phyloP scores from a whole-genome alignment of 2,329 filamentous ascomycete genomes.

The Colletotrichum lini region DNA sequence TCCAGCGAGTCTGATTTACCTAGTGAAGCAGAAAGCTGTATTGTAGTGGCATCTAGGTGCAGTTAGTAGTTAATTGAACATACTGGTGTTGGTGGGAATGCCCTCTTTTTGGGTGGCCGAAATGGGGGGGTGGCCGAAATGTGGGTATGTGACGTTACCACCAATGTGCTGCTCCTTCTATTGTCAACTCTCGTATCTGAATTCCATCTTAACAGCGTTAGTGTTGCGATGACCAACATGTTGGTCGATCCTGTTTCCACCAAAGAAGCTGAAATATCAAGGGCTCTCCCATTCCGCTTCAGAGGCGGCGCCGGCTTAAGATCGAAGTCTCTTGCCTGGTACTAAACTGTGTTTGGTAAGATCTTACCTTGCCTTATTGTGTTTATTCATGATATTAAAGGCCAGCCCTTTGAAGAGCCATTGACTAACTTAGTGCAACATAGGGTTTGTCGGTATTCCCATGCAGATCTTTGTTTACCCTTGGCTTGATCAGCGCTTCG shows the following conservation, averaged over 20 bases:
- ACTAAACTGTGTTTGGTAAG: slow-evolving; percentile 6
- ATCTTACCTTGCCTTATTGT: too few species aligned
- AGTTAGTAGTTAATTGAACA: too few species aligned
- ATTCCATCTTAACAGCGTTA: not conserved
- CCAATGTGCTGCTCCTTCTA: slow-evolving; percentile 3
- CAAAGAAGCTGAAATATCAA: not conserved
- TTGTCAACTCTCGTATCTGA: not conserved
- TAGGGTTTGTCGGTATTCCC: slow-evolving; percentile 4
- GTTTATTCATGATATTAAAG: not conserved
- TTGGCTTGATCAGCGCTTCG: not conserved
- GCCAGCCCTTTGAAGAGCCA: not conserved
- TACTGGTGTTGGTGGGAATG: too few species aligned
- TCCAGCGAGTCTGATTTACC: too few species aligned
- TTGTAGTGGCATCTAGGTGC: too few species aligned
- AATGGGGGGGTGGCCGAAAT: too few species aligned
- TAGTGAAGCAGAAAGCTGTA: too few species aligned
- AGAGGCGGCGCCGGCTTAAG: slow-evolving; percentile 11
- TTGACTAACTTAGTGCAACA: not conserved
- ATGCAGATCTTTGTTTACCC: slow-evolving; percentile 14
- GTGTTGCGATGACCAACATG: not conserved
- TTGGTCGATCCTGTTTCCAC: not conserved
- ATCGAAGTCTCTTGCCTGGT: slow-evolving; percentile 1
- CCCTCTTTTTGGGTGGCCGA: too few species aligned
- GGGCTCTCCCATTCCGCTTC: slow-evolving; percentile 11
- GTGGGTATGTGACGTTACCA: too few species aligned